Conservation (phyloP, 768 basidiomycete genomes). For the Lentinus tigrinus region DNA sequence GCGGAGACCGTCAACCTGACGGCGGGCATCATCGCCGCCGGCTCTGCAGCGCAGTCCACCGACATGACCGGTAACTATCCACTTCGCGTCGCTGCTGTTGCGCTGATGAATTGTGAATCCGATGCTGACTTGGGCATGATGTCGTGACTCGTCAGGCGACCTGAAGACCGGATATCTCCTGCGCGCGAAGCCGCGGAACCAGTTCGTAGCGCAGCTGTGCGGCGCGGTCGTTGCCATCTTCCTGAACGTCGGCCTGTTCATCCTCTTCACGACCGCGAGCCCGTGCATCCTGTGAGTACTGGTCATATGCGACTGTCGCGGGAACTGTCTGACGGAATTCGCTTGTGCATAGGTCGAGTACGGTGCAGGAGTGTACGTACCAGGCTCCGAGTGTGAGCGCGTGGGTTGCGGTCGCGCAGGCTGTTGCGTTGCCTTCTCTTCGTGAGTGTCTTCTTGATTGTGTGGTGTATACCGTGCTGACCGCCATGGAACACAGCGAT, state of each 20-base stretch:
- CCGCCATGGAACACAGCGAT: slow-evolving; percentile 17
- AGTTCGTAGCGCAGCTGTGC: slow-evolving; percentile 59
- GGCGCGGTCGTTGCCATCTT: slow-evolving; percentile 62
- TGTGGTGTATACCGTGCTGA: neutral
- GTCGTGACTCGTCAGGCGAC: too few species aligned
- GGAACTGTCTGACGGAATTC: too few species aligned
- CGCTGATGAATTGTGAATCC: too few species aligned
- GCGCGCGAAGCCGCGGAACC: slow-evolving; percentile 59
- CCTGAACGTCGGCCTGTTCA: slow-evolving; percentile 54
- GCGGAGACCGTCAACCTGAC: slow-evolving; percentile 49
- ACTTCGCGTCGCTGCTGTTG: too few species aligned
- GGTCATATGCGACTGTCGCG: slow-evolving; percentile 21
- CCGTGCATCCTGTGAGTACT: slow-evolving; percentile 55
- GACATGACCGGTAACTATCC: slow-evolving; percentile 75
- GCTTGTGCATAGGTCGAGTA: too few species aligned
- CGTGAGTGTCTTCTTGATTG: too few species aligned
- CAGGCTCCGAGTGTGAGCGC: slow-evolving; percentile 55
- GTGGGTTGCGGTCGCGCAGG: slow-evolving; percentile 44
- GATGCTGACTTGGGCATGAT: too few species aligned
- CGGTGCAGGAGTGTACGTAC: slow-evolving; percentile 52
- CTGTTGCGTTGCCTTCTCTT: slow-evolving; percentile 18
- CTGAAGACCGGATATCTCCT: slow-evolving; percentile 71
- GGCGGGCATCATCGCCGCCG: slow-evolving; percentile 53
- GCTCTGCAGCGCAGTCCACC: slow-evolving; percentile 53
- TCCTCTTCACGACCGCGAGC: slow-evolving; percentile 60